Conservation (phyloP, 1,284 basidiomycete species). For the Ustilago lituana region DNA sequence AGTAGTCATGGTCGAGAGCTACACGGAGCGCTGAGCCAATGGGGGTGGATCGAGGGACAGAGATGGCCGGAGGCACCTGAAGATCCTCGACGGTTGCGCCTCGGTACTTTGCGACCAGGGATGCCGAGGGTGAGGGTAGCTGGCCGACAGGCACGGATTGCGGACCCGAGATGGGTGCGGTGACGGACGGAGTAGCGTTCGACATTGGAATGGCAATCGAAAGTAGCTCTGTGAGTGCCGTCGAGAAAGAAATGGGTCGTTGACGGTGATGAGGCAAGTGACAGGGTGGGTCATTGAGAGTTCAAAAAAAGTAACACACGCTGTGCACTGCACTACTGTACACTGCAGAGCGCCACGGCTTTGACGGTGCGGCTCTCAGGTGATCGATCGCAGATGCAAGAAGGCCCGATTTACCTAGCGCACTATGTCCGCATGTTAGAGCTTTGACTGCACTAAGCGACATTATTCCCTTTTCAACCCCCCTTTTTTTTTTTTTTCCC, state of each 20-base stretch:
- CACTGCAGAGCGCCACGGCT: conserved; percentile 4
- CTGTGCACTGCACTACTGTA: too few relatives aligned
- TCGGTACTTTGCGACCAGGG: conserved; percentile 52
- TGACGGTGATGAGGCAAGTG: neutral
- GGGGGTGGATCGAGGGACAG: conserved; percentile 45
- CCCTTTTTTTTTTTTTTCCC: neutral
- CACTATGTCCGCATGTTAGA: too few relatives aligned
- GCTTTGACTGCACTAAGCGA: too few relatives aligned
- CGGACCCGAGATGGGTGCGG: conserved; percentile 56
- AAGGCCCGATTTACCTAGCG: too few relatives aligned
- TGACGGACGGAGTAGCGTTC: conserved; percentile 31
- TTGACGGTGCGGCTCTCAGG: conserved; percentile 15
- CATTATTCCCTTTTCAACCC: neutral
- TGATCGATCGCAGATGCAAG: conserved; percentile 14
- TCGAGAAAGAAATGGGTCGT: neutral
- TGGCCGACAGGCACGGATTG: conserved; percentile 45
- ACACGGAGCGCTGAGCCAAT: conserved; percentile 48
- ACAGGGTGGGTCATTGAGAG: neutral
- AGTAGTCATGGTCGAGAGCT: conserved; percentile 63
- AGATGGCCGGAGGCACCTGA: conserved; percentile 61
- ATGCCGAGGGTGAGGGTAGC: conserved; percentile 45
- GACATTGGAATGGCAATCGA: too few relatives aligned
- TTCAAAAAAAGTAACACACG: conserved; percentile 13
- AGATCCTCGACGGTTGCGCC: conserved; percentile 62
- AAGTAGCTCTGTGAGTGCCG: too few relatives aligned